A percentile compares a stretch with the other conserved stretches of the same genome.
phyloP scores from a whole-genome alignment of 257 asterid species.

The Oldenlandia corymbosa region DNA sequence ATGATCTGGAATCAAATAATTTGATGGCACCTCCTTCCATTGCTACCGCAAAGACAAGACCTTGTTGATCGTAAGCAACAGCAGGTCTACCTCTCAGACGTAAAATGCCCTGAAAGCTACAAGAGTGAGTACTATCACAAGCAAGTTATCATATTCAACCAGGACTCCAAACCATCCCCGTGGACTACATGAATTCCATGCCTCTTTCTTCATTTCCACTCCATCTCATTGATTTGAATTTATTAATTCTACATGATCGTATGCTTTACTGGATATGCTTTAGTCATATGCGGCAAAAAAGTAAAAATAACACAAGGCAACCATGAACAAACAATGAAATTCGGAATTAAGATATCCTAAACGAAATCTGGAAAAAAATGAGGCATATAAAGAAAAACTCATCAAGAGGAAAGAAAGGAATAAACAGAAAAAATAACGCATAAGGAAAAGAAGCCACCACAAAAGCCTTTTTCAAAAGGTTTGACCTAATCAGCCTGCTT shows the following conservation, averaged over 20 bases:
- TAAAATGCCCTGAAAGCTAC: slow-evolving; percentile 85
- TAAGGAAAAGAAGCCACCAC: neutral
- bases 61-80: slow-evolving; percentile 97
- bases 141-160: slow-evolving; percentile 7
- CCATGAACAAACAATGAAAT: neutral
- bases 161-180: neutral
- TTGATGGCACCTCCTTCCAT: slow-evolving; percentile 98
- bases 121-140: slow-evolving; percentile 57
- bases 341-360: neutral
- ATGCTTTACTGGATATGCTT: neutral
- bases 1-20: slow-evolving; percentile 86
- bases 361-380: too few relatives aligned
- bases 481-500: neutral
- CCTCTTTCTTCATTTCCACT: neutral
- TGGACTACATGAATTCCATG: neutral
- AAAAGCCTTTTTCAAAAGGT: neutral
- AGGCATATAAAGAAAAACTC: neutral
- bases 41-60: slow-evolving; percentile 93
- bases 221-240: neutral
- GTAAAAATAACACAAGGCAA: neutral
- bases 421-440: neutral
- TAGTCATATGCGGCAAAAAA: neutral
- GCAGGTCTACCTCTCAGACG: slow-evolving; percentile 91
- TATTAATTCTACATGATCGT: neutral
- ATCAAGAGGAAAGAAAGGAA: neutral